phyloP scores from a whole-genome alignment of 2,329 filamentous ascomycete species.

The Emmonsia crescens region DNA sequence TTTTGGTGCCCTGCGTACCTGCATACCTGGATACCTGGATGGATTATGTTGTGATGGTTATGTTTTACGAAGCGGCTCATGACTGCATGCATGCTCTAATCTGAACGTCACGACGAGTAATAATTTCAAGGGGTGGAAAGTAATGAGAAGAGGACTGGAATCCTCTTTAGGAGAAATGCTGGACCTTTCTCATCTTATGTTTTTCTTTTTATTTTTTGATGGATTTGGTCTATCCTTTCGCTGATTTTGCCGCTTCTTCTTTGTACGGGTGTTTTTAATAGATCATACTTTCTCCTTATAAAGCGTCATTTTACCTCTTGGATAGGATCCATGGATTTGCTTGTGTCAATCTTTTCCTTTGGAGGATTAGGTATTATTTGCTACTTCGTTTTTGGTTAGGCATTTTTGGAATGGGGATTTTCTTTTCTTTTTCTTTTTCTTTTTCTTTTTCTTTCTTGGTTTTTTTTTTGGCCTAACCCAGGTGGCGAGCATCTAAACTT shows the following conservation, averaged over 20 bases:
- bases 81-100: not conserved
- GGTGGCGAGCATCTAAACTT: not conserved
- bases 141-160: not conserved
- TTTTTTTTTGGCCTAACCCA: not conserved
- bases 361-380: not conserved
- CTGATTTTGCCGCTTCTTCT: not conserved
- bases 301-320: not conserved
- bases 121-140: not conserved
- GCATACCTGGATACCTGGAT: not conserved
- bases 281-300: not conserved
- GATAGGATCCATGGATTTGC: not conserved
- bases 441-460: not conserved
- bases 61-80: not conserved
- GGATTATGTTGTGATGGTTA: not conserved
- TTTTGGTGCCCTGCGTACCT: not conserved
- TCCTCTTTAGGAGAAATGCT: conserved; percentile 2
- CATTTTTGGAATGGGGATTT: not conserved
- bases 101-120: not conserved
- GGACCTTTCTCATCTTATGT: not conserved
- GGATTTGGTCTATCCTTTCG: not conserved
- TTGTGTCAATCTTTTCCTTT: not conserved
- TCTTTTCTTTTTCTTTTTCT: not conserved
- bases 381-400: not conserved
- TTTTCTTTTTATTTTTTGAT: not conserved
- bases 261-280: not conserved